Evolutionary conservation across 495 filamentous ascomycete species (phyloP), one percentile per base, ranked within the genome.

Genomic region (Penicillium simplicissimum): DNA sequence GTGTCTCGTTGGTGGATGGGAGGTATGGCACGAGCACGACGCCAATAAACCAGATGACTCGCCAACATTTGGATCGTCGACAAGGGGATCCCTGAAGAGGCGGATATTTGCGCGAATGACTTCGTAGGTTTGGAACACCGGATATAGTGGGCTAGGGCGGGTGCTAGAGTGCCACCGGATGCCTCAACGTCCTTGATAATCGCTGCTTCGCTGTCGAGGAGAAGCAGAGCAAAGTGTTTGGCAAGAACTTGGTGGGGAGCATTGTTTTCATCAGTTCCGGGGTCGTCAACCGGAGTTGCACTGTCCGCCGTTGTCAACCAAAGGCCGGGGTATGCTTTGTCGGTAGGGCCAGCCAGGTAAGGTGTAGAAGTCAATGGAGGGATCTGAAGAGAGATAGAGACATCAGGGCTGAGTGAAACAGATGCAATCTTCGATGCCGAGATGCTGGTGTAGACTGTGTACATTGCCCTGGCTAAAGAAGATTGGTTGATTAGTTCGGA

Each of bases 31-130:
- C 94, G 89, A 37, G 93, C 95, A 53, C 92, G 88, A 34, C 95
- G 85, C 92, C 93, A 97, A 77, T 94, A 96, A 43, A 98, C 92
- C 53, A 98, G 87, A 74, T 98, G 94, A 48, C 90, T 87, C 11
- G 93, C 92, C 52, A 96, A 86, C 67, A 89, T 84, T 59, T 93
- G 90, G 61, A 97, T 89, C 37, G 95, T 90, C 5, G 83, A 76
- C 8, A 95, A 82, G 2, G 90, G 84, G 37, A 97, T 88, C 8
- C 85, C 81, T 45, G 90, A 88, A 38, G 80, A 82, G 23, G 87
- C 84, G 21, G 89, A 89, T 21, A 96, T 88, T 70, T 95, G 91
- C 21, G 88, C 78, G 74, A 93, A 92, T 8, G 92, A 96, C 64
- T 95, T 86, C 1, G 87, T 95, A 19, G 95, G 91, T 60, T 89